Percentiles rank a stretch among this genome's conserved stretches.
Evolutionary conservation across 1,284 basidiomycete species (phyloP).

Genomic region (Ganoderma meredithae): DNA sequence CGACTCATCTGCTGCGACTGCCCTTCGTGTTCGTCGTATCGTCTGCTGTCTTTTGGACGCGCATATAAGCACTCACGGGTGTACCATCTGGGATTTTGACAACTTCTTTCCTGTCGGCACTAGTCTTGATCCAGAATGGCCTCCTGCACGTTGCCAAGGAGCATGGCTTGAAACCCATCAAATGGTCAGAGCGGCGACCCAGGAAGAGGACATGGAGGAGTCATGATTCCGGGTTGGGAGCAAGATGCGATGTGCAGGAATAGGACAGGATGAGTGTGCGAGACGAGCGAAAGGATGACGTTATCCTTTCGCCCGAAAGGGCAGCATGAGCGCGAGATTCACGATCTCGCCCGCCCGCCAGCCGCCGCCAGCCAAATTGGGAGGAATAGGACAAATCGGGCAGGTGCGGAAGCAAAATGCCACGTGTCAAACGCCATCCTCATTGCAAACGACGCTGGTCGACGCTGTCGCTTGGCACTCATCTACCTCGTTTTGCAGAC

Average conservation of each 20-base stretch:
- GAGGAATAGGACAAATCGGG: slow-evolving; percentile 2
- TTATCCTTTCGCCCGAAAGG: slow-evolving; percentile 2
- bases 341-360: neutral
- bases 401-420: slow-evolving; percentile 25
- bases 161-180: neutral
- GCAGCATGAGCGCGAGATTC: slow-evolving; percentile 11
- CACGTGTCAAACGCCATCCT: slow-evolving; percentile 20
- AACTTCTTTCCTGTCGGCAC: neutral
- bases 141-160: neutral
- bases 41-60: too few relatives aligned
- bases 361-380: neutral
- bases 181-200: neutral
- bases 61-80: neutral
- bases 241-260: neutral
- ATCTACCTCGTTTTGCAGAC: slow-evolving; percentile 1
- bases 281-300: slow-evolving; percentile 9
- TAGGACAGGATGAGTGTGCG: neutral
- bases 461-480: slow-evolving; percentile 2
- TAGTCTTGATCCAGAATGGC: neutral
- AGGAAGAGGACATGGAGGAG: neutral
- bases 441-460: slow-evolving; percentile 8
- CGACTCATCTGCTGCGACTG: slow-evolving; percentile 17
- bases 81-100: neutral
- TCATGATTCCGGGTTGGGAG: neutral
- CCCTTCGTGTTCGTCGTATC: neutral